These are phyloP conservation scores for Casuarina glauca DNA, from an alignment of 306 rosid species.

Conservation along the genomic window DNA sequence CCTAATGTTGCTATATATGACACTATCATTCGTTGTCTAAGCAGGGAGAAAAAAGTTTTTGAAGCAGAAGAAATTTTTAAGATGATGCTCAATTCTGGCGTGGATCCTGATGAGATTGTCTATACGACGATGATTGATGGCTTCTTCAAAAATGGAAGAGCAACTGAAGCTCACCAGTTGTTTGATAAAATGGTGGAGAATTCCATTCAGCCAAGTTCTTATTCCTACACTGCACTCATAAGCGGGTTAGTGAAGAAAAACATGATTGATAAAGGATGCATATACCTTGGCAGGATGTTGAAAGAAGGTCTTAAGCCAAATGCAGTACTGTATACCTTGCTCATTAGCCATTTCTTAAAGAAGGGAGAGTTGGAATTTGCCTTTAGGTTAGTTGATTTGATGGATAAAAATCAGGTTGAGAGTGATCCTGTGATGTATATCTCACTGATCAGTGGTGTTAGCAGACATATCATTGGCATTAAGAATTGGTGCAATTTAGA, in stretches of 20 bases:
- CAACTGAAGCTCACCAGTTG: slow-evolving; percentile 36
- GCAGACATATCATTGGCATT: slow-evolving; percentile 25
- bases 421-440: slow-evolving; percentile 30
- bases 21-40: slow-evolving; percentile 38
- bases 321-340: slow-evolving; percentile 37
- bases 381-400: slow-evolving; percentile 39
- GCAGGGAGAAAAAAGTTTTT: slow-evolving; percentile 29
- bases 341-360: slow-evolving; percentile 39
- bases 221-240: slow-evolving; percentile 42
- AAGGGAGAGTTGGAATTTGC: slow-evolving; percentile 37
- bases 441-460: slow-evolving; percentile 33
- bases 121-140: slow-evolving; percentile 44
- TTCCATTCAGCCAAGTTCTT: slow-evolving; percentile 42
- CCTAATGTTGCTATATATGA: slow-evolving; percentile 44
- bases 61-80: slow-evolving; percentile 43
- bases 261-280: slow-evolving; percentile 41
- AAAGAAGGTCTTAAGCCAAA: slow-evolving; percentile 41
- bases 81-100: slow-evolving; percentile 46
- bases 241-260: slow-evolving; percentile 40
- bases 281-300: slow-evolving; percentile 44
- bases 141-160: slow-evolving; percentile 37
- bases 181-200: slow-evolving; percentile 44
- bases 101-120: slow-evolving; percentile 41
- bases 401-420: slow-evolving; percentile 31
- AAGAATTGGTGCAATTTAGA: slow-evolving; percentile 1